Conservation (phyloP, 139 green algal genomes). For the Chlorella sp. region DNA sequence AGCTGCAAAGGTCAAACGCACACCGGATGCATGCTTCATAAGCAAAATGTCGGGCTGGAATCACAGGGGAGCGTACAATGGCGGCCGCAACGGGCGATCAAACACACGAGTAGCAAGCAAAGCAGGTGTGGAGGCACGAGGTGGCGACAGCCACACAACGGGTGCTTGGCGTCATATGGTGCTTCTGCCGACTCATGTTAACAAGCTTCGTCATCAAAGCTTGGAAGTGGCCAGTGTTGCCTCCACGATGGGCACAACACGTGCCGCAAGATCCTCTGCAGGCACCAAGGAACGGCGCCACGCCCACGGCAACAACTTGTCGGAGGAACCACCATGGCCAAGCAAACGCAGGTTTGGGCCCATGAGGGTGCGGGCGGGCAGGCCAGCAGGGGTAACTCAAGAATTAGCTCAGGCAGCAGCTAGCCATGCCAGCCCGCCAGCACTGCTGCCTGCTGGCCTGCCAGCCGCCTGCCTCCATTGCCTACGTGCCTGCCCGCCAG, state of each 20-base stretch:
- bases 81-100: too few relatives aligned
- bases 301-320: too few relatives aligned
- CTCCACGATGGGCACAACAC: constrained; percentile 14
- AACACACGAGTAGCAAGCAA: too few relatives aligned
- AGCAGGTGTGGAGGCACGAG: too few relatives aligned
- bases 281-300: too few relatives aligned
- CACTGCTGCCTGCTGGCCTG: too few relatives aligned
- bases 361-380: background rate
- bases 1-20: too few relatives aligned
- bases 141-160: too few relatives aligned
- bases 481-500: background rate
- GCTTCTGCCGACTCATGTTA: background rate
- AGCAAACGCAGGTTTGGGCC: background rate
- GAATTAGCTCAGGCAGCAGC: background rate
- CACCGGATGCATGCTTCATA: too few relatives aligned
- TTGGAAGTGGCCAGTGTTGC: background rate
- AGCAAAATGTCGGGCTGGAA: background rate
- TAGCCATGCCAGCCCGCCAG: too few relatives aligned
- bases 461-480: background rate
- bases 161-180: background rate
- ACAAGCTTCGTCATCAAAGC: background rate
- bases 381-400: background rate
- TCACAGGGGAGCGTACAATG: background rate
- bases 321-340: too few relatives aligned
- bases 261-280: constrained; percentile 24